Evolutionary conservation across 2,329 filamentous ascomycete species (phyloP).

Genomic region (Mycocentrospora acerina): DNA sequence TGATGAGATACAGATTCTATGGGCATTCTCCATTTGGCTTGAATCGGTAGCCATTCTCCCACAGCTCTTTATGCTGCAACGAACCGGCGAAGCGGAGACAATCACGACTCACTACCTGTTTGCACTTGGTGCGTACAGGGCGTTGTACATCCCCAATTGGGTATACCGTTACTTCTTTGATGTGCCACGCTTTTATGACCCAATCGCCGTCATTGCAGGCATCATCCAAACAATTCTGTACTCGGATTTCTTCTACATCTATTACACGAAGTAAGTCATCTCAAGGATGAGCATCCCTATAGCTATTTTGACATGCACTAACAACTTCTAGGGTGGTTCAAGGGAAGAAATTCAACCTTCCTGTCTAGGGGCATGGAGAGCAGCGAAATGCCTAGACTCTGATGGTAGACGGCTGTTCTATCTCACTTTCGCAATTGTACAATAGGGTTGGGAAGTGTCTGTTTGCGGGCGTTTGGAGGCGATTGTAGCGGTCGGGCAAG

Average conservation of each 20-base stretch:
- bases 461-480: conserved; percentile 8
- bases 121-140: conserved; percentile 85
- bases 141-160: conserved; percentile 98
- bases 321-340: conserved; percentile 48
- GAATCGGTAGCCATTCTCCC: conserved; percentile 95
- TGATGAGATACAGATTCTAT: conserved; percentile 68
- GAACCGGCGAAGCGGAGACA: conserved; percentile 97
- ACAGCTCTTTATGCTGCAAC: conserved; percentile 96
- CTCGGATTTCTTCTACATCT: conserved; percentile 99
- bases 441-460: conserved; percentile 3
- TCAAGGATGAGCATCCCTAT: not conserved
- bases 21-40: conserved; percentile 98
- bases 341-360: conserved; percentile 57
- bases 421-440: conserved; percentile 2
- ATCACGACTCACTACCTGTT: conserved; percentile 98
- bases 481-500: not conserved
- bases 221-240: conserved; percentile 93
- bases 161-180: conserved; percentile 86
- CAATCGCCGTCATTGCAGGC: conserved; percentile 84
- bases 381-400: not conserved
- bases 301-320: not conserved
- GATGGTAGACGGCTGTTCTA: no score
- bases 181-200: conserved; percentile 68
- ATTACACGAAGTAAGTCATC: conserved; percentile 80
- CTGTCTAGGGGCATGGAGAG: conserved; percentile 42